Conservation (phyloP, 2,329 filamentous ascomycete species). For the Fusarium liriodendri region DNA sequence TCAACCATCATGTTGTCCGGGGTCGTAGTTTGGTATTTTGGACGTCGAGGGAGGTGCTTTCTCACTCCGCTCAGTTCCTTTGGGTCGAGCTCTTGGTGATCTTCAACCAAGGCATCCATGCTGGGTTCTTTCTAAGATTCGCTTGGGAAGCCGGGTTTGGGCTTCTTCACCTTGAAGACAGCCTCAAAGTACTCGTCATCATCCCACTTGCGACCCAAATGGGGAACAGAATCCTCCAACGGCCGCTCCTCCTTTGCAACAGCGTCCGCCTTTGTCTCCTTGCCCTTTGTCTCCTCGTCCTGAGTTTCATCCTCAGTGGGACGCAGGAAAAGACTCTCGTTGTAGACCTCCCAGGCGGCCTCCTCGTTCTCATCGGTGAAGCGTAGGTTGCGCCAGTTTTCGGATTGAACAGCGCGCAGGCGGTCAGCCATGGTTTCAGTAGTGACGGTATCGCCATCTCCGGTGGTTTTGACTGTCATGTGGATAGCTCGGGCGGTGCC, state of each 20-base stretch:
- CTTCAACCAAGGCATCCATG: slow-evolving; percentile 27
- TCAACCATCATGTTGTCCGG: slow-evolving; percentile 32
- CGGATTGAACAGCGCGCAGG: slow-evolving; percentile 81
- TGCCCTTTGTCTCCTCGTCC: slow-evolving; percentile 22
- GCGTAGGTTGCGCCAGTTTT: slow-evolving; percentile 82
- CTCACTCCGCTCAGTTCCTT: slow-evolving; percentile 40
- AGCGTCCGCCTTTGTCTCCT: slow-evolving; percentile 23
- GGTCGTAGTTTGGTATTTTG: slow-evolving; percentile 40
- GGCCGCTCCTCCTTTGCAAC: slow-evolving; percentile 25
- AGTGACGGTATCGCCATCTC: slow-evolving; percentile 72
- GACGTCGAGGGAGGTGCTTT: slow-evolving; percentile 41
- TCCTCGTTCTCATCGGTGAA: slow-evolving; percentile 86
- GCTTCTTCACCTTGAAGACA: slow-evolving; percentile 57
- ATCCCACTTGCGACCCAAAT: slow-evolving; percentile 55
- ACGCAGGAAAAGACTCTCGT: slow-evolving; percentile 71
- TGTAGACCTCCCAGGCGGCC: slow-evolving; percentile 80
- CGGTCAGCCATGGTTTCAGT: slow-evolving; percentile 80
- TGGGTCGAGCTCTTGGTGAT: slow-evolving; percentile 25
- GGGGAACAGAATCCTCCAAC: slow-evolving; percentile 53
- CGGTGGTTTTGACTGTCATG: slow-evolving; percentile 84
- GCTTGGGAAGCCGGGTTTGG: slow-evolving; percentile 45
- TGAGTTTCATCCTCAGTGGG: slow-evolving; percentile 22
- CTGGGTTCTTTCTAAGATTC: slow-evolving; percentile 45
- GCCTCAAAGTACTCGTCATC: slow-evolving; percentile 59
- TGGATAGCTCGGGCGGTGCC: slow-evolving; percentile 80